These are phyloP conservation scores for Aureobasidium sp. DNA, from an alignment of 2,329 filamentous ascomycete species.

Conservation along the genomic window DNA sequence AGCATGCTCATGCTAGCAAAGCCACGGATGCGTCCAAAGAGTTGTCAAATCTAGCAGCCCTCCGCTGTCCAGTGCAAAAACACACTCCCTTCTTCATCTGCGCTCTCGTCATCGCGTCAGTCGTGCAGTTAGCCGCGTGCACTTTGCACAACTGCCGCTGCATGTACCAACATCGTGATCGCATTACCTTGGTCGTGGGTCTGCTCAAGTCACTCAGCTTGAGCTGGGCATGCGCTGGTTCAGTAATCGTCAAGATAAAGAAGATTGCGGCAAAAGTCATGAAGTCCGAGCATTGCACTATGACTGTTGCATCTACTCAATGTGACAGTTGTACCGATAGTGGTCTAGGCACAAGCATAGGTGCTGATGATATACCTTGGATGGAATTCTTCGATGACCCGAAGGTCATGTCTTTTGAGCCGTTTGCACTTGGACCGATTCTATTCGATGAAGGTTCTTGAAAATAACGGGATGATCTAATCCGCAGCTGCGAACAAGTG, in stretches of 20 bases:
- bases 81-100: conserved; percentile 84
- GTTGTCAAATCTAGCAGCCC: conserved; percentile 66
- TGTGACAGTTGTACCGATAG: conserved; percentile 12
- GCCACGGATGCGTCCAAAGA: conserved; percentile 72
- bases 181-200: conserved; percentile 68
- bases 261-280: conserved; percentile 50
- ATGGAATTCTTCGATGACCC: conserved; percentile 8
- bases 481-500: neutral
- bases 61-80: conserved; percentile 59
- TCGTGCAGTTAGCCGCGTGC: conserved; percentile 78
- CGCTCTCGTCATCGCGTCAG: conserved; percentile 68
- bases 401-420: neutral
- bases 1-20: conserved; percentile 67
- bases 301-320: neutral
- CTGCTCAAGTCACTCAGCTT: conserved; percentile 60
- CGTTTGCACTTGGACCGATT: neutral
- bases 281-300: neutral
- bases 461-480: neutral
- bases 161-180: conserved; percentile 62
- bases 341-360: neutral
- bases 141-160: conserved; percentile 46
- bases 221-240: conserved; percentile 66
- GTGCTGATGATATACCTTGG: neutral
- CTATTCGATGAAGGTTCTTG: neutral
- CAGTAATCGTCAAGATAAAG: conserved; percentile 65